Conservation (phyloP, 2,329 filamentous ascomycete species). For the Microsporum audouinii region DNA sequence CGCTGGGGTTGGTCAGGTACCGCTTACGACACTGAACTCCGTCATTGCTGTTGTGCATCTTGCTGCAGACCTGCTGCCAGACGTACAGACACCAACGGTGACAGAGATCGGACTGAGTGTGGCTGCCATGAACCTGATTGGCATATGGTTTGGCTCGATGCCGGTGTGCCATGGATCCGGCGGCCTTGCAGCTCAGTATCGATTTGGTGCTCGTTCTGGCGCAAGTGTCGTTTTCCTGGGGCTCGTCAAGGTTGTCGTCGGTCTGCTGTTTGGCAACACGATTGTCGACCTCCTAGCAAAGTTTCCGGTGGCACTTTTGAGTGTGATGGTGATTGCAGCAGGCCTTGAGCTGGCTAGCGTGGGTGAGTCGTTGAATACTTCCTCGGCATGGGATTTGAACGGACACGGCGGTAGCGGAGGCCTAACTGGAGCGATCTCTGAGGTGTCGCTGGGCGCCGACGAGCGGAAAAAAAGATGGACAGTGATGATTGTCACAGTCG, state of each 20-base stretch:
- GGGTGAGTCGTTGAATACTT: conserved; percentile 71
- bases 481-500: conserved; percentile 81
- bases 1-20: conserved; percentile 73
- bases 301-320: conserved; percentile 55
- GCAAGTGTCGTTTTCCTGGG: conserved; percentile 73
- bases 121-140: conserved; percentile 67
- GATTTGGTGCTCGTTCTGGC: conserved; percentile 82
- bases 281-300: conserved; percentile 57
- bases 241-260: conserved; percentile 60
- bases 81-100: conserved; percentile 55
- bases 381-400: conserved; percentile 48
- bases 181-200: conserved; percentile 78
- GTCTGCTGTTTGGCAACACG: conserved; percentile 60
- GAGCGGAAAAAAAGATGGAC: conserved; percentile 69
- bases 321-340: conserved; percentile 75
- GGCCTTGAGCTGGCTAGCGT: conserved; percentile 80
- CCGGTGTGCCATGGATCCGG: conserved; percentile 89
- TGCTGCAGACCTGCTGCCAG: conserved; percentile 63
- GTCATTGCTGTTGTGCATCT: conserved; percentile 78
- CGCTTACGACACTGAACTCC: conserved; percentile 84
- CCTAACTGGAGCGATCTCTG: not conserved
- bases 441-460: conserved; percentile 44
- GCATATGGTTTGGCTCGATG: conserved; percentile 91
- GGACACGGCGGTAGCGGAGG: conserved; percentile 5
- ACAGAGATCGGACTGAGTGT: conserved; percentile 74